Percentiles rank a stretch among this genome's conserved stretches.
Evolutionary conservation across 441 rosid species (phyloP).

Genomic region (Arabidopsis hybrid): DNA sequence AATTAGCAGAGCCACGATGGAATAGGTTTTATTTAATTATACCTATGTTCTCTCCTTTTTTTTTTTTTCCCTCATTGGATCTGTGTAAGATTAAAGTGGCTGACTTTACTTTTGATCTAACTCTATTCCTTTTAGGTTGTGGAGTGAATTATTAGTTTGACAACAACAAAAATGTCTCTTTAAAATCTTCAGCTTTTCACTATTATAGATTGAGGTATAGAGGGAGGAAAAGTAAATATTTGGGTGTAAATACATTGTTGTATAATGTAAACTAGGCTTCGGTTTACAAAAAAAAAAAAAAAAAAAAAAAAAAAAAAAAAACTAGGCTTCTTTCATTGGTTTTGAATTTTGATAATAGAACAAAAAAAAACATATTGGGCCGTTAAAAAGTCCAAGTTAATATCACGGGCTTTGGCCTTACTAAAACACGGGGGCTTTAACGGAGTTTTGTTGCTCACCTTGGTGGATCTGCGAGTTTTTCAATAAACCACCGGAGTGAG

Average conservation of each 20-base stretch:
- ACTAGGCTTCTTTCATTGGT: no score
- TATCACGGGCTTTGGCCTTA: constrained; percentile 5
- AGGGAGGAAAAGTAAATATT: neutral
- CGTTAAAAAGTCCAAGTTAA: neutral
- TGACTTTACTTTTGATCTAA: constrained; percentile 23
- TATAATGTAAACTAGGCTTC: no score
- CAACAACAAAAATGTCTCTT: neutral
- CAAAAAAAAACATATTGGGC: constrained; percentile 18
- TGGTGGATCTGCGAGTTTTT: constrained; percentile 29
- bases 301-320: no score
- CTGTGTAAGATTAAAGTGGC: constrained; percentile 14
- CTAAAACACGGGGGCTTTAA: neutral
- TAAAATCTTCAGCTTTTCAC: constrained; percentile 19
- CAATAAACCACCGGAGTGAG: constrained; percentile 20
- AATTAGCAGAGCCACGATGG: constrained; percentile 7
- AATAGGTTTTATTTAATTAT: neutral
- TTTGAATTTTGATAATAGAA: neutral
- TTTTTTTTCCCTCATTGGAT: neutral
- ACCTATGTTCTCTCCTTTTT: neutral
- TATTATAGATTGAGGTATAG: constrained; percentile 13
- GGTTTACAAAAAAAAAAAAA: no score
- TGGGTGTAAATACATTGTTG: neutral
- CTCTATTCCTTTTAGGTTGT: constrained; percentile 22
- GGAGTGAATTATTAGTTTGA: constrained; percentile 32
- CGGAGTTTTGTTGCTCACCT: constrained; percentile 5